Conservation (phyloP, 192 early-diverging fungal species). For the Entomortierella lignicola region DNA sequence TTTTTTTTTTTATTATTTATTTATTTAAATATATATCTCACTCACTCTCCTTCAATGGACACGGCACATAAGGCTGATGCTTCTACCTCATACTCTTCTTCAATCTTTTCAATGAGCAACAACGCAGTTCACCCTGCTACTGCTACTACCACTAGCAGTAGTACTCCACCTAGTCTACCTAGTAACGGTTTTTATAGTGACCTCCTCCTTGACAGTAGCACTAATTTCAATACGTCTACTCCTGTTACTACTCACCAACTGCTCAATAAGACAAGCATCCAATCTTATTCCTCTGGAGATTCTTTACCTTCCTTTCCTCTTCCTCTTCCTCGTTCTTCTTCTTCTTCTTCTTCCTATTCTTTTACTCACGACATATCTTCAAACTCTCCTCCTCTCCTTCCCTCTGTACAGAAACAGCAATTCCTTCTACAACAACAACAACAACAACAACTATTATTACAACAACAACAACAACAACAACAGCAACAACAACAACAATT, state of each 20-base stretch:
- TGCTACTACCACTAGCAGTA: not conserved
- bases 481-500: slow-evolving; percentile 7
- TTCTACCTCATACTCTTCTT: not conserved
- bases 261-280: not conserved
- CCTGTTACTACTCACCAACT: not conserved
- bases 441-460: slow-evolving; percentile 1
- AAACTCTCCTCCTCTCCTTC: too few species aligned
- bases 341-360: not conserved
- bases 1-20: too few species aligned
- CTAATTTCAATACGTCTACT: not conserved
- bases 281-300: not conserved
- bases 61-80: not conserved
- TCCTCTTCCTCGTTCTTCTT: too few species aligned
- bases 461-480: not conserved
- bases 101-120: not conserved
- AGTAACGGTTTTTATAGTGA: not conserved
- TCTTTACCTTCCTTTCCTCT: too few species aligned
- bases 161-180: not conserved
- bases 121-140: not conserved
- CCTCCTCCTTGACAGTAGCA: slow-evolving; percentile 1
- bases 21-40: too few species aligned
- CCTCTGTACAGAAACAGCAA: not conserved
- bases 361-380: not conserved
- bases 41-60: too few species aligned
- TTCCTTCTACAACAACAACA: not conserved